phyloP scores from a whole-genome alignment of 495 filamentous ascomycete genomes.

The Cercophora scortea region DNA sequence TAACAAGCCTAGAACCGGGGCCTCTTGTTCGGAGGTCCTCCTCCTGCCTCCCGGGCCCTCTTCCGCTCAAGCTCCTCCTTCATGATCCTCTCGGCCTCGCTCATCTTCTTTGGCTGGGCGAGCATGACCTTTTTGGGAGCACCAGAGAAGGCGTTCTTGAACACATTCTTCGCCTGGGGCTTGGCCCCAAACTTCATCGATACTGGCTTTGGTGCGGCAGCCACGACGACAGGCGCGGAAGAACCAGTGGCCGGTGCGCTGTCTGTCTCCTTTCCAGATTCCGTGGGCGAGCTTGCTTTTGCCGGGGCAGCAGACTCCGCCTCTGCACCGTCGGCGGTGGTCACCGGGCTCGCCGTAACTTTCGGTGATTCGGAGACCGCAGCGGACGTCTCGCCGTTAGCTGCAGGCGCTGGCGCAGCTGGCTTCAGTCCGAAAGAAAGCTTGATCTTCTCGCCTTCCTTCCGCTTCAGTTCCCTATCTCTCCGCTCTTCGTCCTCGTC shows the following conservation, averaged over 20 bases:
- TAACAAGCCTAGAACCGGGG: slow-evolving; percentile 20
- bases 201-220: slow-evolving; percentile 24
- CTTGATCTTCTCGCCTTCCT: slow-evolving; percentile 78
- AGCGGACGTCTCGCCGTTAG: background rate
- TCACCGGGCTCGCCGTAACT: background rate
- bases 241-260: background rate
- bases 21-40: slow-evolving; percentile 30
- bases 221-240: background rate
- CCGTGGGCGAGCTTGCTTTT: background rate
- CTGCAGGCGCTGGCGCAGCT: slow-evolving; percentile 1
- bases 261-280: background rate
- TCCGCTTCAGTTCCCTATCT: slow-evolving; percentile 57
- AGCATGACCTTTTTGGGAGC: slow-evolving; percentile 52
- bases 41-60: slow-evolving; percentile 39
- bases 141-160: slow-evolving; percentile 57
- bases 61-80: slow-evolving; percentile 75
- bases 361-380: background rate
- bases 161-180: slow-evolving; percentile 73
- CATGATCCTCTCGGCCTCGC: slow-evolving; percentile 87
- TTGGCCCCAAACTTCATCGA: slow-evolving; percentile 51
- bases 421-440: slow-evolving; percentile 55
- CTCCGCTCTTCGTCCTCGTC: slow-evolving; percentile 72
- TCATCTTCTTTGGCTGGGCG: slow-evolving; percentile 69
- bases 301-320: too few relatives aligned
- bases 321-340: background rate